Conservation (phyloP, 2,329 filamentous ascomycete species). For the Ophiostoma australiae region DNA sequence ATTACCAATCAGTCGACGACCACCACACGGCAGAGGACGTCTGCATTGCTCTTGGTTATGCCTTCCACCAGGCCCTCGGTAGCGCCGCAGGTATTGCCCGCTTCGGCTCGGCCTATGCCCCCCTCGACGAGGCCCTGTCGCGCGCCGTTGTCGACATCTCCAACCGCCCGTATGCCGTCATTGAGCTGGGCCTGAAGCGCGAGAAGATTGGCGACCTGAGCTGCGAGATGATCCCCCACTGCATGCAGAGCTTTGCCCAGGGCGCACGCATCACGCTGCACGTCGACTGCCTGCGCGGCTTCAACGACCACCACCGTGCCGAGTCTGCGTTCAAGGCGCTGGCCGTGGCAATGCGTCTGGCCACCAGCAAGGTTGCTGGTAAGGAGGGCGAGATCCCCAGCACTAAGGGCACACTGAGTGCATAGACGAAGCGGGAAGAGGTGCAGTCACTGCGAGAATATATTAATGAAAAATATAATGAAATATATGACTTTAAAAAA, state of each 20-base stretch:
- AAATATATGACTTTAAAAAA: slow-evolving; percentile 6
- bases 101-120: slow-evolving; percentile 87
- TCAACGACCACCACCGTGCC: slow-evolving; percentile 93
- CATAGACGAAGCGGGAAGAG: slow-evolving; percentile 35
- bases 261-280: slow-evolving; percentile 88
- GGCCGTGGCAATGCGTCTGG: slow-evolving; percentile 76
- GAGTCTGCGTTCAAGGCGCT: slow-evolving; percentile 97
- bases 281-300: slow-evolving; percentile 83
- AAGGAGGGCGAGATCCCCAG: slow-evolving; percentile 90
- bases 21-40: slow-evolving; percentile 97
- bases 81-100: slow-evolving; percentile 75
- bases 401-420: slow-evolving; percentile 84
- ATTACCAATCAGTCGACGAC: slow-evolving; percentile 68
- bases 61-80: slow-evolving; percentile 76
- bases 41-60: slow-evolving; percentile 81
- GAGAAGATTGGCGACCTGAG: slow-evolving; percentile 93
- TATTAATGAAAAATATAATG: not conserved
- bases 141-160: slow-evolving; percentile 92
- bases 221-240: slow-evolving; percentile 96
- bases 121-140: slow-evolving; percentile 90
- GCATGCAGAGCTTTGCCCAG: slow-evolving; percentile 88
- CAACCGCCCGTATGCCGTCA: slow-evolving; percentile 80
- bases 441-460: not conserved
- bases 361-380: slow-evolving; percentile 68
- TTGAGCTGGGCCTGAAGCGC: slow-evolving; percentile 76